Percentiles rank a stretch among this genome's conserved stretches.
phyloP scores from a whole-genome alignment of 2,329 filamentous ascomycete genomes.

The Fusarium continuum region DNA sequence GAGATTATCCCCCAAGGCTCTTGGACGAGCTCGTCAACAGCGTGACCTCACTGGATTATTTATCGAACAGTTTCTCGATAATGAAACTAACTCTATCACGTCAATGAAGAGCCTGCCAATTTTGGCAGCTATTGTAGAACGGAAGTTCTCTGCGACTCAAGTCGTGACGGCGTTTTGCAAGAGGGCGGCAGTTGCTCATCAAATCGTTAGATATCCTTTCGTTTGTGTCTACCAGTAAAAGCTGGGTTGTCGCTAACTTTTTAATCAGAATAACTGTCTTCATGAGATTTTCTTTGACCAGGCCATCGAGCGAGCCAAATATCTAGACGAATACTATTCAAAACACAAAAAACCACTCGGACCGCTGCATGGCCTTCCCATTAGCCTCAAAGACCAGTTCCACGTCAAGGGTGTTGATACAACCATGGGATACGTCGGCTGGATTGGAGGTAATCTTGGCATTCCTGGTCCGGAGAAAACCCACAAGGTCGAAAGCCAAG shows the following conservation, averaged over 20 bases:
- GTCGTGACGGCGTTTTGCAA: constrained; percentile 63
- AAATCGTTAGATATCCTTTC: constrained; percentile 60
- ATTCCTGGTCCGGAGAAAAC: neutral
- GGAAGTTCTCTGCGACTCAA: constrained; percentile 44
- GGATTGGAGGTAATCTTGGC: constrained; percentile 34
- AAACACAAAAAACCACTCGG: constrained; percentile 17
- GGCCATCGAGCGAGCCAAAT: constrained; percentile 22
- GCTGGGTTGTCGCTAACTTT: constrained; percentile 40
- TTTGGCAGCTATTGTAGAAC: neutral
- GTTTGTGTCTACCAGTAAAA: constrained; percentile 54
- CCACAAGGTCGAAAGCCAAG: constrained; percentile 30
- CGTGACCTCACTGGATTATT: constrained; percentile 30
- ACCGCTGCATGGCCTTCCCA: constrained; percentile 36
- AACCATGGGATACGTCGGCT: constrained; percentile 51
- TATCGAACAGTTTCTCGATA: constrained; percentile 31
- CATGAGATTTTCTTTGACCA: constrained; percentile 35
- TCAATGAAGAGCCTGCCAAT: constrained; percentile 10
- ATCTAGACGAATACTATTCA: constrained; percentile 15
- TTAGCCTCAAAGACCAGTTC: constrained; percentile 65
- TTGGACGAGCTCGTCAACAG: constrained; percentile 13
- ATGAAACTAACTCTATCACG: constrained; percentile 5
- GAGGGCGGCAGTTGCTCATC: constrained; percentile 60
- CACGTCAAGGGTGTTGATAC: constrained; percentile 64
- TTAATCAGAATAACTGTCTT: constrained; percentile 20
- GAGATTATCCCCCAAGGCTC: constrained; percentile 25